These are phyloP conservation scores for Tillandsia leiboldiana DNA, from an alignment of 176 grass and related monocot genomes.

Conservation along the genomic window DNA sequence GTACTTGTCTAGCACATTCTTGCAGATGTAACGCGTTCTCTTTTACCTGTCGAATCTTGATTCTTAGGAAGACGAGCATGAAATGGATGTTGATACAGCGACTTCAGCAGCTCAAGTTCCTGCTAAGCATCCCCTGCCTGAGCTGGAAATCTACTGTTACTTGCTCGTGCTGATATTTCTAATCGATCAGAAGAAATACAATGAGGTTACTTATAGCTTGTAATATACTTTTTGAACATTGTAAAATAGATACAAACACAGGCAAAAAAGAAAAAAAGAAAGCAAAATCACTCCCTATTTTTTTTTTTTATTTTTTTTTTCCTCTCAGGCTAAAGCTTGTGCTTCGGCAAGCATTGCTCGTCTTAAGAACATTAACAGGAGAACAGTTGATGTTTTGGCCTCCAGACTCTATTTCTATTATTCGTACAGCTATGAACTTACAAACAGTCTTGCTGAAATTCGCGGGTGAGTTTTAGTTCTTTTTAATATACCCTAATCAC, in stretches of 20 bases:
- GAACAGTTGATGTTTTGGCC: constrained; percentile 79
- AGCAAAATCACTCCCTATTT: constrained; percentile 3
- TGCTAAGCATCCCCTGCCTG: constrained; percentile 47
- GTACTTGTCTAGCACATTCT: background rate
- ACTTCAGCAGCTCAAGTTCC: constrained; percentile 32
- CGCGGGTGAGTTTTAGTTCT: constrained; percentile 57
- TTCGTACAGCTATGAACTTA: constrained; percentile 58
- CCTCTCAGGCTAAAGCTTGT: constrained; percentile 61
- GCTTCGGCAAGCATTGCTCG: constrained; percentile 60
- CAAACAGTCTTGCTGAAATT: constrained; percentile 73
- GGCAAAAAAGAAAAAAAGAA: background rate
- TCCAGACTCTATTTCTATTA: constrained; percentile 70
- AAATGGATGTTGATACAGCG: constrained; percentile 66
- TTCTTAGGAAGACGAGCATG: constrained; percentile 48
- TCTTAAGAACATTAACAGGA: constrained; percentile 75
- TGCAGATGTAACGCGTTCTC: background rate
- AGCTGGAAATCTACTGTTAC: constrained; percentile 88
- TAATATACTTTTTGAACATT: background rate
- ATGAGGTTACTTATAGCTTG: constrained; percentile 32
- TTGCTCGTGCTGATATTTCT: constrained; percentile 74
- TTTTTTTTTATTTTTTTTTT: constrained; percentile 3
- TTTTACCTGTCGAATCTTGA: background rate
- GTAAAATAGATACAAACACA: background rate
- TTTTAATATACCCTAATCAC: background rate
- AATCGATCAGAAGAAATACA: constrained; percentile 62